Evolutionary conservation across 31 red algal species (phyloP), one percentile per base, ranked within the genome.

Genomic region (Odonthalia washingtoniensis): DNA sequence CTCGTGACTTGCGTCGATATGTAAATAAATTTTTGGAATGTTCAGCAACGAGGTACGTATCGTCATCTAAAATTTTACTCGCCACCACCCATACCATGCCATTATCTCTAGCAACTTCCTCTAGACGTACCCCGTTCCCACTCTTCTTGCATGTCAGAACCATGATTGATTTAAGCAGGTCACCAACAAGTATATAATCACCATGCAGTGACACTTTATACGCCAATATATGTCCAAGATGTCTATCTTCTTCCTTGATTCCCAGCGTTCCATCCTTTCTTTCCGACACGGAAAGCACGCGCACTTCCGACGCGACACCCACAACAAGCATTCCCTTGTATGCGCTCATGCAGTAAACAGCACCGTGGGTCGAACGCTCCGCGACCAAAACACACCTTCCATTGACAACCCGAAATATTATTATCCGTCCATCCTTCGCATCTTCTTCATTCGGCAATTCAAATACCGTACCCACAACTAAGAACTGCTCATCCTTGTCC

Each of bases 401-500:
- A 34, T 93, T 91, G 44, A 86, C 72, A 33, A 95, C 72, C 34
- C 88, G 77, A 65, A 99, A 94, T 18, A 97, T 89, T 32, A 97
- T 70, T 62, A 99, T 84, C 37, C 97, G 77, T 28, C 97, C 97
- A 37, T 89, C 83, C 16, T 75, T 75, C 0, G 97, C 87, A 40
- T 99, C 97, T 46, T 86, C 82, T 60, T 96, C 92, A 34, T 84
- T 57, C 31, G 83, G 82, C 41, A 77, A 77, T 27, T 93, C 89
- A 36, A 92, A 90, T 14, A 76, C 94, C 37, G 91, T 99, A 40
- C 97, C 97, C 36, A 96, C 94, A n/a, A 96, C 96, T 82, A 98
- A 60, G 72, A 87, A 99, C 38, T 86, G 85, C 52, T 90, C 94
- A 34, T 94, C 90, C 41, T 85, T 90, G 68, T 93, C 84, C 17